Evolutionary conservation across 331 rosid genomes (phyloP).

Genomic region (Prunus yedoensis): DNA sequence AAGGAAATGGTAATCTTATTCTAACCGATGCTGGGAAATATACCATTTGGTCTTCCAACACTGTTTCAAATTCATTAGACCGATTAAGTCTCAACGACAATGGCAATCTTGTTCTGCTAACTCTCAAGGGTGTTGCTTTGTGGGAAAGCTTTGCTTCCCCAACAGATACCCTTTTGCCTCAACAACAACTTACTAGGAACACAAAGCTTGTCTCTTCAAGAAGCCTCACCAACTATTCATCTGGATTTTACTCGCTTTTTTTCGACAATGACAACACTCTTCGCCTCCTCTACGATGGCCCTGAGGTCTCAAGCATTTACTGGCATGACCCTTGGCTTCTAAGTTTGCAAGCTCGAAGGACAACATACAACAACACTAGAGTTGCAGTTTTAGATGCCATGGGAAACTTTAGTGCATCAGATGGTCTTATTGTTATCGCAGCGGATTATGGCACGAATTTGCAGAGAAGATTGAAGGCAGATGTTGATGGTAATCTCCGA

Average conservation of each 20-base stretch:
- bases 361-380: conserved; percentile 21
- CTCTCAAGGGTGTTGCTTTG: neutral
- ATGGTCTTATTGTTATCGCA: conserved; percentile 26
- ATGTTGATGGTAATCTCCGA: conserved; percentile 50
- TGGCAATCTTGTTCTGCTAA: conserved; percentile 47
- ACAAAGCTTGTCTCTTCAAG: conserved; percentile 30
- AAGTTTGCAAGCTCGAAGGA: conserved; percentile 21
- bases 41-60: conserved; percentile 43
- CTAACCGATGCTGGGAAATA: conserved; percentile 37
- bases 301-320: conserved; percentile 23
- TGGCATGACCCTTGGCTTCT: conserved; percentile 35
- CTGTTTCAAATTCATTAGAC: conserved; percentile 4
- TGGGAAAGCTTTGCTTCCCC: conserved; percentile 73
- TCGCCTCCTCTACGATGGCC: conserved; percentile 30
- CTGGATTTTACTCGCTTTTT: conserved; percentile 35
- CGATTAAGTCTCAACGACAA: conserved; percentile 35
- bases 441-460: conserved; percentile 39
- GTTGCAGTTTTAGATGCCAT: conserved; percentile 23
- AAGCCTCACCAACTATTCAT: conserved; percentile 29
- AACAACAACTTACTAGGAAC: conserved; percentile 29
- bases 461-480: conserved; percentile 44
- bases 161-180: conserved; percentile 47
- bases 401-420: conserved; percentile 48
- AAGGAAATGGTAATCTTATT: conserved; percentile 33
- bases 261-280: conserved; percentile 40